These are phyloP conservation scores for Eimeria maxima DNA, from an alignment of 169 alveolate genomes.

Conservation along the genomic window DNA sequence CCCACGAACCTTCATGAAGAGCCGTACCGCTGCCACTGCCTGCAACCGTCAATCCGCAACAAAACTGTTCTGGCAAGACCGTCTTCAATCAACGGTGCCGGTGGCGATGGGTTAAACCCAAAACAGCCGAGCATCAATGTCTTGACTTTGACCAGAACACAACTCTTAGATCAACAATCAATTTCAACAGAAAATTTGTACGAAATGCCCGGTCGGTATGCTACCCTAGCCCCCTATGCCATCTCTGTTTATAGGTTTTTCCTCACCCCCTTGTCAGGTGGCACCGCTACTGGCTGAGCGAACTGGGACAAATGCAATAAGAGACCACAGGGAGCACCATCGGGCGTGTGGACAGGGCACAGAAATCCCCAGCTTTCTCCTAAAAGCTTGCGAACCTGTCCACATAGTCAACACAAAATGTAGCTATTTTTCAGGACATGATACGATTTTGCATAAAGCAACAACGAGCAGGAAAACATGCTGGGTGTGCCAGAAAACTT, in stretches of 20 bases:
- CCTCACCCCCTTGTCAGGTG: conserved; percentile 79
- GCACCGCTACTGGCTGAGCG: conserved; percentile 83
- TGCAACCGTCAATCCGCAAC: conserved; percentile 42
- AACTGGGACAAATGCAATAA: conserved; percentile 95
- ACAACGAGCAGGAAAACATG: neutral
- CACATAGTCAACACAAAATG: neutral
- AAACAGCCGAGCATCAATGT: neutral
- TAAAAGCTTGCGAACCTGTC: conserved; percentile 96
- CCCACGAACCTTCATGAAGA: conserved; percentile 78
- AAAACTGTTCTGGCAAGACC: neutral
- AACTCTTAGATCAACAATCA: neutral
- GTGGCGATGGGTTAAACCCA: neutral
- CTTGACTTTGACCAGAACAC: neutral
- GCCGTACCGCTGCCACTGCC: conserved; percentile 76
- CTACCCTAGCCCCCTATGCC: neutral
- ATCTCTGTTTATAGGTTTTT: neutral
- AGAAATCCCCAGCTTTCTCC: conserved; percentile 99
- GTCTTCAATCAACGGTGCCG: neutral
- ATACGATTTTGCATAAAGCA: neutral
- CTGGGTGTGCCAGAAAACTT: neutral
- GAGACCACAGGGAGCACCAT: conserved; percentile 99
- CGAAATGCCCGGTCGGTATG: neutral
- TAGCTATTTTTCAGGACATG: neutral
- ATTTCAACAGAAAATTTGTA: neutral
- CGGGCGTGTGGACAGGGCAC: conserved; percentile 99